Percentiles rank a stretch among this genome's conserved stretches.
phyloP scores from a whole-genome alignment of 805 yeast genomes.

The Yarrowia divulgata region DNA sequence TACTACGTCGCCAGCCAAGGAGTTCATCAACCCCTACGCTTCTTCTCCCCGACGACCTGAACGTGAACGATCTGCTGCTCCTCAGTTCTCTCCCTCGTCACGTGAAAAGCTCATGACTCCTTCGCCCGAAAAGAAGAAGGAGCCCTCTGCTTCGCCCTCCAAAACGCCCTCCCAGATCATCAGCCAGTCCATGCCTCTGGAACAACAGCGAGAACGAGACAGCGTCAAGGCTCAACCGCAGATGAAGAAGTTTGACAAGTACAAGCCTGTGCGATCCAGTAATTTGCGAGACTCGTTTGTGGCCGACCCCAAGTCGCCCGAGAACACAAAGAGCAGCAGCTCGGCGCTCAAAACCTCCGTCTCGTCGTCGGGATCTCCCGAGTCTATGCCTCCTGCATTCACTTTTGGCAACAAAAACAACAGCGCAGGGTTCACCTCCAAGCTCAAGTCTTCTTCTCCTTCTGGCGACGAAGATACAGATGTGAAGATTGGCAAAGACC shows the following conservation, averaged over 20 bases:
- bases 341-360: not conserved
- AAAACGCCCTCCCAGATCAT: slow-evolving; percentile 16
- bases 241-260: slow-evolving; percentile 28
- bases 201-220: slow-evolving; percentile 35
- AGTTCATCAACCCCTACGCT: slow-evolving; percentile 32
- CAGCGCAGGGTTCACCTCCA: not conserved
- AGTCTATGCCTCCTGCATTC: not conserved
- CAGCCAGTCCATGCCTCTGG: slow-evolving; percentile 34
- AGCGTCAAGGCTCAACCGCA: slow-evolving; percentile 31
- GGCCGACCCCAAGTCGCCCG: slow-evolving; percentile 28
- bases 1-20: not conserved
- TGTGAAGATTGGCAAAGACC: slow-evolving; percentile 34
- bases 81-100: not conserved
- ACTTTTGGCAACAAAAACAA: slow-evolving; percentile 3
- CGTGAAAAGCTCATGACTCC: slow-evolving; percentile 31
- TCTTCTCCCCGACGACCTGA: slow-evolving; percentile 22
- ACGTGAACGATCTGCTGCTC: not conserved
- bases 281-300: slow-evolving; percentile 32
- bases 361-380: not conserved
- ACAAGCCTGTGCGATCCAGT: slow-evolving; percentile 19
- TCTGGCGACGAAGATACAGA: slow-evolving; percentile 23
- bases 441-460: slow-evolving; percentile 10
- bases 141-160: not conserved
- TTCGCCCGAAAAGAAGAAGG: slow-evolving; percentile 15
- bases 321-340: not conserved